Evolutionary conservation across 345 rosid species (phyloP).

Genomic region (Salix arbutifolia): DNA sequence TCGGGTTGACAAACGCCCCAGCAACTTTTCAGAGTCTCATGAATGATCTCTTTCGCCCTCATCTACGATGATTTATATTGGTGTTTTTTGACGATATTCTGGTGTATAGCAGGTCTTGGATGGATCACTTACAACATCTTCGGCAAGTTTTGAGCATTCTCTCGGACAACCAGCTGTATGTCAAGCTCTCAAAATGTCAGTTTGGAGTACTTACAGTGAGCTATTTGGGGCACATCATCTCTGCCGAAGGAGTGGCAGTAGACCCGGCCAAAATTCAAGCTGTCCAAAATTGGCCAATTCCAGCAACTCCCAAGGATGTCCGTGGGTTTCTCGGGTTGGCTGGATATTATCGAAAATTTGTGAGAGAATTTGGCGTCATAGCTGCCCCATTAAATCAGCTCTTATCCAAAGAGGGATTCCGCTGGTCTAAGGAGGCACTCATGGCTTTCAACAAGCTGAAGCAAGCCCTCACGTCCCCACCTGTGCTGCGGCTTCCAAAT

Average conservation of each 20-base stretch:
- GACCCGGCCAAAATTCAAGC: neutral
- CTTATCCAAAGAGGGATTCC: neutral
- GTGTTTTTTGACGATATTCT: no score
- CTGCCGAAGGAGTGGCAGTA: neutral
- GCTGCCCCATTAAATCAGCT: neutral
- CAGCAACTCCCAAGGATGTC: neutral
- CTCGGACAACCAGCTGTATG: neutral
- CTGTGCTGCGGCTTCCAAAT: no score
- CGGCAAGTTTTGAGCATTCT: neutral
- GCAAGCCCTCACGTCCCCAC: no score
- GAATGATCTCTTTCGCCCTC: neutral
- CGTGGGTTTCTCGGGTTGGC: neutral
- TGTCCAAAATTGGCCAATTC: neutral
- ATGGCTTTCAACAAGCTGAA: no score
- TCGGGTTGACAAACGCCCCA: neutral
- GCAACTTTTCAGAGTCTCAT: neutral
- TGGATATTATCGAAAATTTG: neutral
- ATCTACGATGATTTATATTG: no score
- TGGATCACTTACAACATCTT: neutral
- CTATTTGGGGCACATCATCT: neutral
- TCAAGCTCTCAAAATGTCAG: neutral
- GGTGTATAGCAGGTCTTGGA: neutral
- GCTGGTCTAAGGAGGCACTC: no score
- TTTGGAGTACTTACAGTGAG: neutral
- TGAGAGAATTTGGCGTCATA: neutral